A percentile compares a stretch with the other conserved stretches of the same genome.
Conservation (phyloP, 345 rosid species). For the Mercurialis annua region DNA sequence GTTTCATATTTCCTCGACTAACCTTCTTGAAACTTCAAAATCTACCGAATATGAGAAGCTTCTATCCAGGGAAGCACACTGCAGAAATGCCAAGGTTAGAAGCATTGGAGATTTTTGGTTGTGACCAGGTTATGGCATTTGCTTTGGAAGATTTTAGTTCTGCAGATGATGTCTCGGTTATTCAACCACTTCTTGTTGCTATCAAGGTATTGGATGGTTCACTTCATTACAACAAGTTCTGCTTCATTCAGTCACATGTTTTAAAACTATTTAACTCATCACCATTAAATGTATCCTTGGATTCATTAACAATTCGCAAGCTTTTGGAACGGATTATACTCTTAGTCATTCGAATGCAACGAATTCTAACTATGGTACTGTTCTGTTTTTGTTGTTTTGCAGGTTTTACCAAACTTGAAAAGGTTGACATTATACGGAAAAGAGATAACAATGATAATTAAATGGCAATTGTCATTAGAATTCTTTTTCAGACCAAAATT, state of each 20-base stretch:
- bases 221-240: neutral
- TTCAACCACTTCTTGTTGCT: neutral
- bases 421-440: neutral
- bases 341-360: too few relatives aligned
- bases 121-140: conserved; percentile 16
- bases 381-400: neutral
- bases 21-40: neutral
- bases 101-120: neutral
- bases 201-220: neutral
- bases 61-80: conserved; percentile 10
- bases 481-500: neutral
- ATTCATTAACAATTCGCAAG: too few relatives aligned
- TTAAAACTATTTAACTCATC: too few relatives aligned
- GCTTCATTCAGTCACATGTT: too few relatives aligned
- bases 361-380: too few relatives aligned
- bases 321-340: too few relatives aligned
- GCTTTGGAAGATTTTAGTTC: neutral
- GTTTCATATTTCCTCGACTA: conserved; percentile 12
- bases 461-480: neutral
- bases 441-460: neutral
- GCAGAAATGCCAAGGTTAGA: conserved; percentile 19
- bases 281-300: too few relatives aligned
- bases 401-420: neutral
- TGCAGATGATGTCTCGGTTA: neutral
- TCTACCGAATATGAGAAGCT: conserved; percentile 10